Evolutionary conservation across 140 eudicot genomes (phyloP), one percentile per base, ranked within the genome.

Genomic region (Stevia rebaudiana): DNA sequence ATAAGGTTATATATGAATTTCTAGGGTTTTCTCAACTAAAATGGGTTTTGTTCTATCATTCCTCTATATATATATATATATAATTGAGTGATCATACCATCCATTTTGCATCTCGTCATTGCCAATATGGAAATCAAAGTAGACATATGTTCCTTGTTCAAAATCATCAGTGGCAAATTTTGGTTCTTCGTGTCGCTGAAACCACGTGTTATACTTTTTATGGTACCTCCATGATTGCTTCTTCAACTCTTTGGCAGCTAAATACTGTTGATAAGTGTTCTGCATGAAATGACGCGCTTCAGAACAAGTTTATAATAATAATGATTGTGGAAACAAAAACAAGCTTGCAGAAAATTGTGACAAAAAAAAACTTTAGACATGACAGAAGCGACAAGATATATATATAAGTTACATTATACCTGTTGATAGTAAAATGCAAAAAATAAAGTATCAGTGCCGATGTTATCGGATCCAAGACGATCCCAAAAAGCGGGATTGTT

Each of bases 211-310:
- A 74, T 79, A 88, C 68, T 84, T 88, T 59, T 87, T 88, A 74
- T 92, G 99, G 80, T 80, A 92, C 80, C 99, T 85, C 99, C 99
- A 92, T 13, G 99, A 88, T 76, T 88, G 99, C 62, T 85, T 92
- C 78, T 92, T 92, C 76, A 92, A 74, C 69, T 88, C 96, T 81
- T 78, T 92, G 7, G 99, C 99, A 79, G 97, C 99, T 74, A 92
- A 67, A 72, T 85, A 92, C 63, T 92, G 99, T 76, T 92, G 97
- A 67, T 83, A 92, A 52, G 99, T 76, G 52, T 92, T 92, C 99
- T 92, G 90, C 74, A 76, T 25, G 40, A 21, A 68, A 22, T 21
- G n/a, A 11, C 25, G 17, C 6, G 49, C 37, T 43, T 69, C 40
- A 79, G 75, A 69, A 79, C 61, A 59, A 42, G 71, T 43, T 9